Evolutionary conservation across 116 monocot genomes (phyloP).

Genomic region (Papilionanthe hybrid): DNA sequence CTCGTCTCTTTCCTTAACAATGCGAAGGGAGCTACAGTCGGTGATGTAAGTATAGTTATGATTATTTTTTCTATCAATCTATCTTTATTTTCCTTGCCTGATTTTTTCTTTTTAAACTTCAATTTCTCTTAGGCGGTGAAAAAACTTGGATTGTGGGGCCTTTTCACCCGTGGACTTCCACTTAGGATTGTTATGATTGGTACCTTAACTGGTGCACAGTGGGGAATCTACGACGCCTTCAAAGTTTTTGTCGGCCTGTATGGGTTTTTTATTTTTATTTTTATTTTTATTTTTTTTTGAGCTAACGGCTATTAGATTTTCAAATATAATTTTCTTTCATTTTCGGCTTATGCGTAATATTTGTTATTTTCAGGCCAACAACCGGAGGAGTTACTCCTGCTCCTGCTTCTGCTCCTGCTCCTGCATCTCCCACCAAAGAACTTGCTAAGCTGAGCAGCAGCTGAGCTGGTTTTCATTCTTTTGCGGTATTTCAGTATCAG

Average conservation of each 20-base stretch:
- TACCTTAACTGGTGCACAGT: constrained; percentile 33
- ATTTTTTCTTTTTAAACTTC: background rate
- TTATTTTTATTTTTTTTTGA: too few relatives aligned
- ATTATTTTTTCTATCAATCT: background rate
- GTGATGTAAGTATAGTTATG: constrained; percentile 27
- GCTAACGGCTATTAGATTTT: background rate
- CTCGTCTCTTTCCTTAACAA: constrained; percentile 48
- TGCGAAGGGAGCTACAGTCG: constrained; percentile 42
- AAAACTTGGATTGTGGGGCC: constrained; percentile 36
- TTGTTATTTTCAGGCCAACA: constrained; percentile 49
- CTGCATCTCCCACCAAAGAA: background rate
- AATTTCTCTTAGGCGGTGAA: constrained; percentile 31
- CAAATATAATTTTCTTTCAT: background rate
- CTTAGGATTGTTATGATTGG: constrained; percentile 39
- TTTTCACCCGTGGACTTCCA: constrained; percentile 40
- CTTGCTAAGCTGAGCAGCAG: background rate
- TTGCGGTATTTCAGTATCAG: background rate
- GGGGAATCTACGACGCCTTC: constrained; percentile 42
- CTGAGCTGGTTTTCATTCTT: background rate
- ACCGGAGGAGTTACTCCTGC: constrained; percentile 64
- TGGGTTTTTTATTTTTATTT: too few relatives aligned
- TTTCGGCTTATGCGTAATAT: background rate
- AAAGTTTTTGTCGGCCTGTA: constrained; percentile 40
- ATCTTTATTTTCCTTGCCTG: background rate
- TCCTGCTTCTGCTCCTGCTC: constrained; percentile 5